A percentile compares a stretch with the other conserved stretches of the same genome.
Evolutionary conservation across 164 flowering plant genomes (phyloP).

Genomic region (Chimonanthus praecox): DNA sequence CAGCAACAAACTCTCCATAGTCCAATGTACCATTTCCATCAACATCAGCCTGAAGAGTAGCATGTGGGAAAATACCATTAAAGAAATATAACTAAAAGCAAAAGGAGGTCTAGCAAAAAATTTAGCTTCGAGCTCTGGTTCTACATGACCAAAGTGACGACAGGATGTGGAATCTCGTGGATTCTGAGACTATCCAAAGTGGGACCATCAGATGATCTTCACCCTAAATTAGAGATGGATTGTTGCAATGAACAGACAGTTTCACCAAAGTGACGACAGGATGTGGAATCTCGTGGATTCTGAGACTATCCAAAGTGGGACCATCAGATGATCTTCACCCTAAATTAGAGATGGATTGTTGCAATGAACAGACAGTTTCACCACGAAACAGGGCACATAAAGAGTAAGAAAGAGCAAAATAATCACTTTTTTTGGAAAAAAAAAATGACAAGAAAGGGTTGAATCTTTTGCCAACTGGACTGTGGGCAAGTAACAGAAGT

Average conservation of each 20-base stretch:
- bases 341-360: neutral
- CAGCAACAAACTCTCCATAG: conserved; percentile 96
- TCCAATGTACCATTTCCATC: conserved; percentile 94
- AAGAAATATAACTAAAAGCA: too few species aligned
- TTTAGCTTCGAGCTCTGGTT: too few species aligned
- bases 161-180: too few species aligned
- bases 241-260: neutral
- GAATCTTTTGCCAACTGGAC: neutral
- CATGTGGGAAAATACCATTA: neutral
- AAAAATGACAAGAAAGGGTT: neutral
- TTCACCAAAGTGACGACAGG: neutral
- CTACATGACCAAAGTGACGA: too few species aligned
- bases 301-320: too few species aligned
- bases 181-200: too few species aligned
- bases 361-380: neutral
- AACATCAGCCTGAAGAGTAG: conserved; percentile 76
- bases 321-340: neutral
- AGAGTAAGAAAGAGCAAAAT: neutral
- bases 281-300: too few species aligned
- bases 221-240: neutral
- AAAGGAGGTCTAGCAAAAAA: too few species aligned
- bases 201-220: too few species aligned
- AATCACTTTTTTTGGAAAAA: neutral
- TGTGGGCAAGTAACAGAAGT: too few species aligned
- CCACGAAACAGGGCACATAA: neutral